A percentile compares a stretch with the other conserved stretches of the same genome.
Evolutionary conservation across 202 grass and related monocot species (phyloP).

Genomic region (Schoenoplectus triqueter): DNA sequence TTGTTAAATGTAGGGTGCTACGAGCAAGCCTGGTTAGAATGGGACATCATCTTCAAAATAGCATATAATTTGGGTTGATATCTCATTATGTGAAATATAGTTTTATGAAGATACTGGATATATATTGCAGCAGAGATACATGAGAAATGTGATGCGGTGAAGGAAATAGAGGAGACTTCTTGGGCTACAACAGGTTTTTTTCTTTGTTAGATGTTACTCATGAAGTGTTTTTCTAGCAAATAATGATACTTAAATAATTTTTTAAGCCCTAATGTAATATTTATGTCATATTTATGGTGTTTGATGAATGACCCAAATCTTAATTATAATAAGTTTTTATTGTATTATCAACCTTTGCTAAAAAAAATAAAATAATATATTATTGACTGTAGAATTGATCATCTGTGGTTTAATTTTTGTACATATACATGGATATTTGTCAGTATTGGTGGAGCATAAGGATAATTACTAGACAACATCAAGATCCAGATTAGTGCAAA

Average conservation of each 20-base stretch:
- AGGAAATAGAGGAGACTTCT: constrained; percentile 80
- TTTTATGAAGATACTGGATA: constrained; percentile 57
- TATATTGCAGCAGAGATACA: constrained; percentile 87
- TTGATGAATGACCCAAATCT: neutral
- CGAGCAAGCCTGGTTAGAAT: neutral
- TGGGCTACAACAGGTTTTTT: constrained; percentile 74
- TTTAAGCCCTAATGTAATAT: neutral
- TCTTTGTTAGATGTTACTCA: neutral
- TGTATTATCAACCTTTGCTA: neutral
- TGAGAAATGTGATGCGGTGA: constrained; percentile 71
- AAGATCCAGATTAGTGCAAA: constrained; percentile 54
- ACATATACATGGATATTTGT: constrained; percentile 77
- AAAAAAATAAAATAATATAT: neutral
- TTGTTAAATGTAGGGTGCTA: neutral
- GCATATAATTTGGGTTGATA: constrained; percentile 33
- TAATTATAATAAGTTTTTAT: neutral
- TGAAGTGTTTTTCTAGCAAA: constrained; percentile 17
- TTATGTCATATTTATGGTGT: neutral
- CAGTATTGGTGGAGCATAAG: constrained; percentile 76
- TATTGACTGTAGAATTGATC: neutral
- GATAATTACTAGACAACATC: constrained; percentile 78
- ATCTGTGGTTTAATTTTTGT: neutral
- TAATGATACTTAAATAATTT: neutral
- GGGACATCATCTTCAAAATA: neutral
- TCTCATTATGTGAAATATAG: neutral